phyloP scores from a whole-genome alignment of 805 yeast genomes.

The Tetrapisispora fleetii region DNA sequence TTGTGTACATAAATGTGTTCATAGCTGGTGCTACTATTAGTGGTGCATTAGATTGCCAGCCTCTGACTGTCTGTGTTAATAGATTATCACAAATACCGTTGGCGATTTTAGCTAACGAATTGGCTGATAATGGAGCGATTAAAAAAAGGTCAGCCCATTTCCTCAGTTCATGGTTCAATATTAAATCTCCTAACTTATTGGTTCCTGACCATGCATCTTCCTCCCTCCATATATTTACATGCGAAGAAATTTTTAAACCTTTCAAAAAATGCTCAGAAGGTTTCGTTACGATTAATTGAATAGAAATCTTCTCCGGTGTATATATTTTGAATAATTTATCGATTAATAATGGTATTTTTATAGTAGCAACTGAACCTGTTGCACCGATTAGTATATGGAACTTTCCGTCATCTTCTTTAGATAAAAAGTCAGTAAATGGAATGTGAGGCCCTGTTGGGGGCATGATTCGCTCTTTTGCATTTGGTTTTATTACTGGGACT shows the following conservation, averaged over 20 bases:
- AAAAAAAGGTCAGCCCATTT: slow-evolving; percentile 79
- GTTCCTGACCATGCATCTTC: slow-evolving; percentile 62
- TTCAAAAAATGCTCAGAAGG: slow-evolving; percentile 62
- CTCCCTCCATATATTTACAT: slow-evolving; percentile 79
- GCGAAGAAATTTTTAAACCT: slow-evolving; percentile 55
- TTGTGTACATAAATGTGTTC: slow-evolving; percentile 78
- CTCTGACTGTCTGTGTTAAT: slow-evolving; percentile 61
- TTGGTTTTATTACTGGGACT: slow-evolving; percentile 8
- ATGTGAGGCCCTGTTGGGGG: slow-evolving; percentile 46
- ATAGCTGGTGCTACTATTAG: slow-evolving; percentile 73
- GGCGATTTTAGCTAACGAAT: slow-evolving; percentile 64
- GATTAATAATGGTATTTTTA: slow-evolving; percentile 82
- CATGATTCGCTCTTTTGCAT: slow-evolving; percentile 42
- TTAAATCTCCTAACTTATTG: slow-evolving; percentile 56
- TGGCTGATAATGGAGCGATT: slow-evolving; percentile 72
- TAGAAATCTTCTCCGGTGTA: slow-evolving; percentile 61
- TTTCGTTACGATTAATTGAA: slow-evolving; percentile 76
- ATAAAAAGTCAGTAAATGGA: slow-evolving; percentile 64
- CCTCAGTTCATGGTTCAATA: slow-evolving; percentile 66
- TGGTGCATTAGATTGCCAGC: slow-evolving; percentile 71
- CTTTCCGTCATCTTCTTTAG: slow-evolving; percentile 70
- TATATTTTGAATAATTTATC: slow-evolving; percentile 76
- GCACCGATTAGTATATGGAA: slow-evolving; percentile 85
- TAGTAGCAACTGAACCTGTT: slow-evolving; percentile 94
- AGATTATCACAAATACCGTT: slow-evolving; percentile 72